Evolutionary conservation across 1,139 yeast genomes (phyloP).

Genomic region (Hemisphaericaspora xylanilytica): DNA sequence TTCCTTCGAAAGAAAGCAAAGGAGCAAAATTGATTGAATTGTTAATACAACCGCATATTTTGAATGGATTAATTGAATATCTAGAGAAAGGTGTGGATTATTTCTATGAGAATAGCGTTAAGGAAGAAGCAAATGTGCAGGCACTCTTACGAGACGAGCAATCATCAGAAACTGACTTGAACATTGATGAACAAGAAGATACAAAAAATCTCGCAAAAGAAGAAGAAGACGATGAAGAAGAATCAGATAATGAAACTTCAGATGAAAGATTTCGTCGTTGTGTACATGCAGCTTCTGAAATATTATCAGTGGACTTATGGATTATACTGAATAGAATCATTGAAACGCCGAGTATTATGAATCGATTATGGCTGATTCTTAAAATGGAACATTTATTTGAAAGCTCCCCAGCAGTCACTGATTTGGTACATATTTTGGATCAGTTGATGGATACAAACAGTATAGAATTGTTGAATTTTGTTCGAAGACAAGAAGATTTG

Average conservation of each 20-base stretch:
- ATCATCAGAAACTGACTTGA: constrained; percentile 9
- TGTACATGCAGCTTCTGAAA: constrained; percentile 43
- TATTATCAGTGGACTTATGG: constrained; percentile 45
- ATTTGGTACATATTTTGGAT: constrained; percentile 43
- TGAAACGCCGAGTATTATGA: constrained; percentile 42
- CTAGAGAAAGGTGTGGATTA: constrained; percentile 38
- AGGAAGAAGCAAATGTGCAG: constrained; percentile 24
- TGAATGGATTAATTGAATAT: constrained; percentile 40
- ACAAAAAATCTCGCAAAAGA: constrained; percentile 8
- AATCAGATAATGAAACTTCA: constrained; percentile 24
- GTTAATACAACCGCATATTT: constrained; percentile 45
- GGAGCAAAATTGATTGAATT: constrained; percentile 44
- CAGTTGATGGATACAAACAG: constrained; percentile 48
- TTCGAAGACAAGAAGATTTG: constrained; percentile 48
- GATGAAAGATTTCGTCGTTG: constrained; percentile 42
- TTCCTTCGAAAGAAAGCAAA: constrained; percentile 33
- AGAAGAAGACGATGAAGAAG: constrained; percentile 16
- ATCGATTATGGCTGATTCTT: constrained; percentile 44
- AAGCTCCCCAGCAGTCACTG: constrained; percentile 40
- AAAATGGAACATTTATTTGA: constrained; percentile 37
- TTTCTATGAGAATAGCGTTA: constrained; percentile 29
- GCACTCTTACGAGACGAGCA: constrained; percentile 13
- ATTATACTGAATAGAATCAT: constrained; percentile 44
- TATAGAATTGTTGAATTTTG: constrained; percentile 50
- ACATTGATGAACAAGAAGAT: constrained; percentile 14